Conservation (phyloP, 1,284 basidiomycete genomes). For the Puccinia novopanici region DNA sequence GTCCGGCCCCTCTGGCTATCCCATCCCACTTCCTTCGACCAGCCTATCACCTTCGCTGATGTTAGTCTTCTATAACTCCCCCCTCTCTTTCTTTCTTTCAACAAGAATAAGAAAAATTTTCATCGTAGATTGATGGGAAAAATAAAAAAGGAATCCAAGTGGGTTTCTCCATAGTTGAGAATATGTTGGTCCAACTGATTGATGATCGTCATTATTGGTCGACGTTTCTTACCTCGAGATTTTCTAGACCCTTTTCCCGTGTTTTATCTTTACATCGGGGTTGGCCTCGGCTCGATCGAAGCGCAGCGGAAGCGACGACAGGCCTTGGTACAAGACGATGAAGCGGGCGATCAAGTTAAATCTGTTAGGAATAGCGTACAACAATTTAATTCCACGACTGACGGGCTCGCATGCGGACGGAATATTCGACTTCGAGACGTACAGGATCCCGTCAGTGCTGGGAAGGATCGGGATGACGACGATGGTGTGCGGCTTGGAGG, state of each 20-base stretch:
- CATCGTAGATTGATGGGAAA: not conserved
- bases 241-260: constrained; percentile 38
- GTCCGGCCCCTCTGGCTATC: constrained; percentile 15
- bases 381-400: constrained; percentile 42
- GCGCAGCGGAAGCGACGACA: no score
- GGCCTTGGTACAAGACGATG: no score
- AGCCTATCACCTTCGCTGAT: constrained; percentile 48
- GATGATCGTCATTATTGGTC: not conserved
- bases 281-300: constrained; percentile 2
- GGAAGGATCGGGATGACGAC: constrained; percentile 28
- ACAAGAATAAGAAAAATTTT: not conserved
- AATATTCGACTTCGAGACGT: constrained; percentile 11
- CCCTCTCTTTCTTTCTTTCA: no score
- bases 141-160: no score
- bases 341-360: constrained; percentile 21
- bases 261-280: constrained; percentile 45
- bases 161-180: no score
- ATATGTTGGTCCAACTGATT: no score
- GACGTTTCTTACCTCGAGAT: no score
- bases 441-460: constrained; percentile 42
- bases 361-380: constrained; percentile 34
- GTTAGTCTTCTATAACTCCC: not conserved
- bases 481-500: not conserved
- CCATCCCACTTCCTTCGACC: constrained; percentile 11
- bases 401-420: not conserved